A percentile compares a stretch with the other conserved stretches of the same genome.
Evolutionary conservation across 2,329 filamentous ascomycete genomes (phyloP).

Genomic region (Phialophora macrospora): DNA sequence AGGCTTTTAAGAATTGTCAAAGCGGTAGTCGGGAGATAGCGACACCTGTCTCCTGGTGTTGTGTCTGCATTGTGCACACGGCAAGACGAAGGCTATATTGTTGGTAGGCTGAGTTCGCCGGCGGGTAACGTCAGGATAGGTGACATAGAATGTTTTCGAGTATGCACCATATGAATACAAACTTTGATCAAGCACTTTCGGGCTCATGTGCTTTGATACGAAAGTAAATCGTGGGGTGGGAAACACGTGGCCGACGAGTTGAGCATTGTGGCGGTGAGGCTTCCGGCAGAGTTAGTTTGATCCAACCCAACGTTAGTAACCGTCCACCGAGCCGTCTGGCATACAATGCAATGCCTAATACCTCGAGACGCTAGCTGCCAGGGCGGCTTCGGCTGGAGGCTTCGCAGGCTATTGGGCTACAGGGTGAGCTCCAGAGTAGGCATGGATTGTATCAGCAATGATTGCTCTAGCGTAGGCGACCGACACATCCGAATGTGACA

Average conservation of each 20-base stretch:
- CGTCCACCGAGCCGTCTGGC: too few relatives aligned
- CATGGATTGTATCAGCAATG: not conserved
- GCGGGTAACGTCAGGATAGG: too few relatives aligned
- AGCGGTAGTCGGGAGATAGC: not conserved
- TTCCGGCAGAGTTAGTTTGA: not conserved
- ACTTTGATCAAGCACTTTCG: not conserved
- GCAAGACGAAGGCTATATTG: not conserved
- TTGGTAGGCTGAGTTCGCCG: not conserved
- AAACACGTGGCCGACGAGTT: not conserved
- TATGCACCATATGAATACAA: not conserved
- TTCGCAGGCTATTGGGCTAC: not conserved
- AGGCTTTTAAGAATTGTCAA: conserved; percentile 41
- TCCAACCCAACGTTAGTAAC: not conserved
- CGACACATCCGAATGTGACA: conserved; percentile 4
- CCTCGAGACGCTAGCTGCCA: not conserved
- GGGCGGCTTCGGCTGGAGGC: not conserved
- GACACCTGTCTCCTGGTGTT: not conserved
- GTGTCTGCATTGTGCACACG: not conserved
- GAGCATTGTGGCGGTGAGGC: not conserved
- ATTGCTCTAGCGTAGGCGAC: not conserved
- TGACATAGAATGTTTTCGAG: not conserved
- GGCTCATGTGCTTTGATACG: not conserved
- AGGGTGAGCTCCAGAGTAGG: not conserved
- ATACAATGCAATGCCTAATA: not conserved
- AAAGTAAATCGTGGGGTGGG: not conserved